Conservation (phyloP, 768 basidiomycete genomes). For the Artomyces pyxidatus region DNA sequence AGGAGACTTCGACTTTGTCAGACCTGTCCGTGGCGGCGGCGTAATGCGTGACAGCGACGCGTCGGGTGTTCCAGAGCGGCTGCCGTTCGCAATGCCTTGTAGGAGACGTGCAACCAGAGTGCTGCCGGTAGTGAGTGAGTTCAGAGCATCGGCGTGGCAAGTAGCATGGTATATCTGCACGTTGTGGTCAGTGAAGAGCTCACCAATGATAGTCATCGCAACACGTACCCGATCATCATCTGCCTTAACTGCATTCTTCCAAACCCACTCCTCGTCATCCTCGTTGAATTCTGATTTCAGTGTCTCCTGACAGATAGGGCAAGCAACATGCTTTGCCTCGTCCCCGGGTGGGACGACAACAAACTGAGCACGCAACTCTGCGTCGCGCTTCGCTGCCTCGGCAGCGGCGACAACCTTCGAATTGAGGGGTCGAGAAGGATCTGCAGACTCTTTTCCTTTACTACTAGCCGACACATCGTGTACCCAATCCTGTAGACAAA, state of each 20-base stretch:
- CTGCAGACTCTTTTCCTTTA: slow-evolving; percentile 64
- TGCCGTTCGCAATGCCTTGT: slow-evolving; percentile 43
- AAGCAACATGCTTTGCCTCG: slow-evolving; percentile 75
- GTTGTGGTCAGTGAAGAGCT: slow-evolving; percentile 1
- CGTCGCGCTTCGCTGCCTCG: slow-evolving; percentile 65
- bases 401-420: slow-evolving; percentile 53
- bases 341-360: slow-evolving; percentile 88
- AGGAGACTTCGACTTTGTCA: slow-evolving; percentile 29
- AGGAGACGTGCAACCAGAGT: slow-evolving; percentile 63
- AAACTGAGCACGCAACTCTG: slow-evolving; percentile 65
- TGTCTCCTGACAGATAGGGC: slow-evolving; percentile 94
- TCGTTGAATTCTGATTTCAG: slow-evolving; percentile 89
- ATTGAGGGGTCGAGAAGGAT: slow-evolving; percentile 41
- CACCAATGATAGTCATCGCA: slow-evolving; percentile 1
- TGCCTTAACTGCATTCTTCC: slow-evolving; percentile 82
- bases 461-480: slow-evolving; percentile 50
- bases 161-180: slow-evolving; percentile 97
- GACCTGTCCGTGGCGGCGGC: slow-evolving; percentile 26
- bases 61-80: slow-evolving; percentile 77
- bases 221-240: slow-evolving; percentile 75
- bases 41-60: slow-evolving; percentile 28
- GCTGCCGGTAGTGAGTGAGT: slow-evolving; percentile 38
- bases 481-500: slow-evolving; percentile 71
- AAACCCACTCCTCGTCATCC: slow-evolving; percentile 98
- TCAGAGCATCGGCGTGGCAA: slow-evolving; percentile 77